Evolutionary conservation across 192 early-diverging fungal species (phyloP).

Genomic region (Gorgonomyces haynaldii): DNA sequence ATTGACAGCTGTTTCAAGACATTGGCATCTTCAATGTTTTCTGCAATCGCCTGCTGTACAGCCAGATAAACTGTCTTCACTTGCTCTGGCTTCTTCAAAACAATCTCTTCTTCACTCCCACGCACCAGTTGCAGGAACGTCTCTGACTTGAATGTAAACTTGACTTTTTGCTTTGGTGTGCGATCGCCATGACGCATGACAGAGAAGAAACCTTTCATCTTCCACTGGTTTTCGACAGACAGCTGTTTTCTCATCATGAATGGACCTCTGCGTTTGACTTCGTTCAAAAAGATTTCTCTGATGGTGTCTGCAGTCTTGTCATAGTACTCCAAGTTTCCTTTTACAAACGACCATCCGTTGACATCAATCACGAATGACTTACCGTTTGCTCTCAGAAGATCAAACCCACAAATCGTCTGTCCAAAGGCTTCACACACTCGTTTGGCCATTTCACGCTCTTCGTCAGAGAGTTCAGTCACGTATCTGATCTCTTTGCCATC

Average conservation of each 20-base stretch:
- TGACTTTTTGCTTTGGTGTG: constrained; percentile 96
- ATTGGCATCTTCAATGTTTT: constrained; percentile 40
- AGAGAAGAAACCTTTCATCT: constrained; percentile 82
- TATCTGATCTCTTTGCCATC: constrained; percentile 98
- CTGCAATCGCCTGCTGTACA: constrained; percentile 39
- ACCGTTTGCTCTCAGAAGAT: constrained; percentile 73
- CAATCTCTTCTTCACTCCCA: constrained; percentile 60
- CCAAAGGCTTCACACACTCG: constrained; percentile 71
- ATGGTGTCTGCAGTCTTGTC: constrained; percentile 69
- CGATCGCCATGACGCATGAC: constrained; percentile 92
- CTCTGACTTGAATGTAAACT: constrained; percentile 63
- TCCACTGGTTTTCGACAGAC: constrained; percentile 75
- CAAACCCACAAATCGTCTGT: constrained; percentile 92
- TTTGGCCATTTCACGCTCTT: constrained; percentile 68
- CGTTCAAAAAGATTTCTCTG: constrained; percentile 63
- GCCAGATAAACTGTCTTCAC: constrained; percentile 55
- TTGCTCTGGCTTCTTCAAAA: constrained; percentile 62
- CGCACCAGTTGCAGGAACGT: constrained; percentile 64
- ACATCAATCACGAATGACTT: constrained; percentile 91
- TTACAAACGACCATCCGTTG: constrained; percentile 99
- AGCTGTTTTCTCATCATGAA: constrained; percentile 8
- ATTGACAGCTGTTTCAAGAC: constrained; percentile 56
- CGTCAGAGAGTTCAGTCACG: constrained; percentile 61
- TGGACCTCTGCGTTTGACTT: constrained; percentile 21
- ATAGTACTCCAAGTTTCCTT: constrained; percentile 89